Conservation (phyloP, 2,329 filamentous ascomycete genomes). For the Simplicillium sp. region DNA sequence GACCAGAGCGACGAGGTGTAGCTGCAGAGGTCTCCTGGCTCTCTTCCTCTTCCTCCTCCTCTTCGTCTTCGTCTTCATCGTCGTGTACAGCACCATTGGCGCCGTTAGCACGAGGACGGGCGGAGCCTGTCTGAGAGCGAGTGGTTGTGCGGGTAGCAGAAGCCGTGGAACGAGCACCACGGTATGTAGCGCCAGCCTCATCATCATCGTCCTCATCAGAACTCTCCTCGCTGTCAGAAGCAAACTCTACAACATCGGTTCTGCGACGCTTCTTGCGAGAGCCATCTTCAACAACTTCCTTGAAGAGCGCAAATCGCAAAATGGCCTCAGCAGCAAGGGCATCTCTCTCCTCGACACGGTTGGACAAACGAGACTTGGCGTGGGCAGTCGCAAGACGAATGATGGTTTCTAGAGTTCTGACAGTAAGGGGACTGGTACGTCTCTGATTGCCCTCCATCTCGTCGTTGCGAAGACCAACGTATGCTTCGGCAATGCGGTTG, state of each 20-base stretch:
- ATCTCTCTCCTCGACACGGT: slow-evolving; percentile 80
- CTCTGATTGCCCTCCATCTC: slow-evolving; percentile 92
- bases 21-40: slow-evolving; percentile 29
- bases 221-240: slow-evolving; percentile 49
- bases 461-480: slow-evolving; percentile 88
- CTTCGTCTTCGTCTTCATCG: slow-evolving; percentile 38
- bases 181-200: slow-evolving; percentile 47
- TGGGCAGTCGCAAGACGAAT: slow-evolving; percentile 96
- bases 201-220: slow-evolving; percentile 51
- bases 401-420: slow-evolving; percentile 94
- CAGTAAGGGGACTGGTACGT: slow-evolving; percentile 88
- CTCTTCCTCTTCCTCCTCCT: slow-evolving; percentile 42
- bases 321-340: slow-evolving; percentile 82
- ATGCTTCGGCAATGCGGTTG: slow-evolving; percentile 83
- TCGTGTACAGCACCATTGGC: slow-evolving; percentile 13
- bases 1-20: slow-evolving; percentile 31
- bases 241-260: slow-evolving; percentile 41
- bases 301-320: slow-evolving; percentile 90
- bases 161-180: slow-evolving; percentile 21
- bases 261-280: slow-evolving; percentile 75
- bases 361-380: slow-evolving; percentile 83
- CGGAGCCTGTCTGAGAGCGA: slow-evolving; percentile 15
- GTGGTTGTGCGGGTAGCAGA: slow-evolving; percentile 18
- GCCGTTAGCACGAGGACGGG: slow-evolving; percentile 15
- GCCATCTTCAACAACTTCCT: slow-evolving; percentile 79